Percentiles rank a stretch among this genome's conserved stretches.
phyloP scores from a whole-genome alignment of 768 basidiomycete genomes.

The Porpolomopsis calyptriformis region DNA sequence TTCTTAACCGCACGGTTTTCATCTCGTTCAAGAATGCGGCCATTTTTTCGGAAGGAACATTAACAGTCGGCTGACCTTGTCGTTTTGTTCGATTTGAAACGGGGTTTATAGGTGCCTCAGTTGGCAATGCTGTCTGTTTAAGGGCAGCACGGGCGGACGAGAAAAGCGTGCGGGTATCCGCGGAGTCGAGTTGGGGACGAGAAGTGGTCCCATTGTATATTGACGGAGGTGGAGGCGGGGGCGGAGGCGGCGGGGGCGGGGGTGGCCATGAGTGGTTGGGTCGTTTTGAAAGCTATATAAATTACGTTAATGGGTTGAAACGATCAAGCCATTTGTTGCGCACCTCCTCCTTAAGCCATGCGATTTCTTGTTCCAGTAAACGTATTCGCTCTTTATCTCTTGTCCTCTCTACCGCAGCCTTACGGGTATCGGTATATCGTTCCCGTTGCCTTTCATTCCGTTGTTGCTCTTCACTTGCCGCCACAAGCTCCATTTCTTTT shows the following conservation, averaged over 20 bases:
- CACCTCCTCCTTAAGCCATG: slow-evolving; percentile 48
- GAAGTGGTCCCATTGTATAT: slow-evolving; percentile 11
- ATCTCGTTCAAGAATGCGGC: slow-evolving; percentile 71
- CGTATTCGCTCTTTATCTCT: slow-evolving; percentile 54
- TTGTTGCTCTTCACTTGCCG: slow-evolving; percentile 42
- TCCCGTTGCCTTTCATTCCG: slow-evolving; percentile 32
- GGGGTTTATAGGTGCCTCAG: slow-evolving; percentile 60
- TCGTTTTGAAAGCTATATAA: slow-evolving; percentile 36
- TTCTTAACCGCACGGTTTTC: slow-evolving; percentile 62
- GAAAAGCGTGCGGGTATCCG: slow-evolving; percentile 34
- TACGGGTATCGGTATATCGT: slow-evolving; percentile 23
- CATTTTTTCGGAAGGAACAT: slow-evolving; percentile 75
- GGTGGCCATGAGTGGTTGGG: slow-evolving; percentile 16
- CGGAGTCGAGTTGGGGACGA: slow-evolving; percentile 27
- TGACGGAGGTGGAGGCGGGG: slow-evolving; percentile 34
- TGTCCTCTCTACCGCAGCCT: slow-evolving; percentile 32
- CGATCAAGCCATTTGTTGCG: slow-evolving; percentile 4
- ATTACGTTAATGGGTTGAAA: slow-evolving; percentile 1
- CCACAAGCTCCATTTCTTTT: slow-evolving; percentile 52
- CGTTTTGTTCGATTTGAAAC: slow-evolving; percentile 24
- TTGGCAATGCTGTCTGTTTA: slow-evolving; percentile 43
- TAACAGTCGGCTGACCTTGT: slow-evolving; percentile 54
- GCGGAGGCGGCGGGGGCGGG: slow-evolving; percentile 26
- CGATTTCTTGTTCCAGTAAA: slow-evolving; percentile 57
- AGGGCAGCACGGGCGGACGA: slow-evolving; percentile 55